Conservation (phyloP, 1,139 yeast genomes). For the Suhomyces ambrosiae region DNA sequence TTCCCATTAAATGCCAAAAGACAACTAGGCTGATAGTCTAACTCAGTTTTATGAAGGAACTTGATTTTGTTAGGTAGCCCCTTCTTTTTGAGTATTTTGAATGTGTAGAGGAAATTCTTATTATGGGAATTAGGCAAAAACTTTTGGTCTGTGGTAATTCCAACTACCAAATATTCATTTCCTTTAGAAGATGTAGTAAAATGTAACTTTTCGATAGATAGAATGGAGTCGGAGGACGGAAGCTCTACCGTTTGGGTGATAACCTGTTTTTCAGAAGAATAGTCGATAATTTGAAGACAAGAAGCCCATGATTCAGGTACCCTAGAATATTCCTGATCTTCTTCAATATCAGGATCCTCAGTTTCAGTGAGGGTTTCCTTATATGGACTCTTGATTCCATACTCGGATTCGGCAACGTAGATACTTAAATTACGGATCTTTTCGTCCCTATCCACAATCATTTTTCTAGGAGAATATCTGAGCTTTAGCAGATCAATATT, state of each 20-base stretch:
- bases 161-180: conserved; percentile 48
- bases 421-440: conserved; percentile 20
- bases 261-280: conserved; percentile 25
- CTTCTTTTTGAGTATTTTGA: conserved; percentile 33
- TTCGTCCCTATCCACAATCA: conserved; percentile 29
- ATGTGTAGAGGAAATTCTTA: conserved; percentile 45
- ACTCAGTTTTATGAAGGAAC: conserved; percentile 63
- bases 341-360: conserved; percentile 29
- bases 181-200: conserved; percentile 25
- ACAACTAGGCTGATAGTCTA: conserved; percentile 53
- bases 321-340: conserved; percentile 39
- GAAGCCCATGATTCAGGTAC: conserved; percentile 45
- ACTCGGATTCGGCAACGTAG: conserved; percentile 52
- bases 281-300: conserved; percentile 54
- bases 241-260: conserved; percentile 47
- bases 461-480: conserved; percentile 55
- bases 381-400: conserved; percentile 37
- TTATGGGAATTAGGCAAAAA: conserved; percentile 36
- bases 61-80: conserved; percentile 33
- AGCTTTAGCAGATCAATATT: conserved; percentile 46
- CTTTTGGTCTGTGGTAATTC: conserved; percentile 43
- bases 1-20: conserved; percentile 61
- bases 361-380: neutral
- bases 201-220: conserved; percentile 23
- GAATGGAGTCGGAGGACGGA: conserved; percentile 42